Conservation (phyloP, 2,329 filamentous ascomycete species). For the Cladophialophora bantiana region DNA sequence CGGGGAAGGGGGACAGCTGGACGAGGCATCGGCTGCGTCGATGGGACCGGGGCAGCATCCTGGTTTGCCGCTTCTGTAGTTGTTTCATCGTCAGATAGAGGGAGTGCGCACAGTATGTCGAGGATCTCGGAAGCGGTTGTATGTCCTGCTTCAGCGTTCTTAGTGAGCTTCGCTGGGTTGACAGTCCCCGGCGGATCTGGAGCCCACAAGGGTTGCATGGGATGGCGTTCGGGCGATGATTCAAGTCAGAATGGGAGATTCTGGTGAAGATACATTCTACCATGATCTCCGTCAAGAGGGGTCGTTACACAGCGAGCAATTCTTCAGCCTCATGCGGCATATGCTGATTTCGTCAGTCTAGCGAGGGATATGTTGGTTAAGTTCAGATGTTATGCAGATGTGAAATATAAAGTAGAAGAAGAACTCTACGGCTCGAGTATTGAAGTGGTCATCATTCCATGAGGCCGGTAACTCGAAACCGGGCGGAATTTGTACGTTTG, state of each 20-base stretch:
- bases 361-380: not conserved
- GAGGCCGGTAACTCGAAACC: not conserved
- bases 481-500: not conserved
- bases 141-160: not conserved
- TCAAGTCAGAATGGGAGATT: not conserved
- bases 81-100: not conserved
- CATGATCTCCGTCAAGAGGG: not conserved
- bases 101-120: not conserved
- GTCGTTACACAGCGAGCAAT: not conserved
- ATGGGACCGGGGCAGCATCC: not conserved
- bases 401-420: not conserved
- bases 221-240: not conserved
- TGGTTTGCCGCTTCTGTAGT: not conserved
- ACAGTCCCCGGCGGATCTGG: constrained; percentile 2
- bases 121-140: not conserved
- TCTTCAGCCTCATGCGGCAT: not conserved
- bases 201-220: not conserved
- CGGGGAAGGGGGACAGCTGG: not conserved
- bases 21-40: not conserved
- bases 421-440: not conserved
- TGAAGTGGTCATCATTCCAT: not conserved
- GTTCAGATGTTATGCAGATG: not conserved
- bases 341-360: not conserved
- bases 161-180: not conserved
- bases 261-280: not conserved